Evolutionary conservation across 2,329 filamentous ascomycete genomes (phyloP).

Genomic region (Sporothrix brasiliensis): DNA sequence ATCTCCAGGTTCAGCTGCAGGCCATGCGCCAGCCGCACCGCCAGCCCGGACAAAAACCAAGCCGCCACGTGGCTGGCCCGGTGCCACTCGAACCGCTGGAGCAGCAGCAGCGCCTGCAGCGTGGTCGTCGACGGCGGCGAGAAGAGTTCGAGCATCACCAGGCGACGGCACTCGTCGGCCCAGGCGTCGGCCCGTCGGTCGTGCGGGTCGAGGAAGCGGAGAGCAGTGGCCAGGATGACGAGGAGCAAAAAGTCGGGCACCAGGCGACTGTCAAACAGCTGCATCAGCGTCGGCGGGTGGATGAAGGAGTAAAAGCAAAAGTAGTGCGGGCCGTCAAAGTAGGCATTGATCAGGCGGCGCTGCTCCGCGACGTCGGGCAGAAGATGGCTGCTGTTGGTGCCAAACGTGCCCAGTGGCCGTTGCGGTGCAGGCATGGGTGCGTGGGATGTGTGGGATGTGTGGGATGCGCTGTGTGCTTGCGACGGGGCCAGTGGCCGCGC

Average conservation of each 20-base stretch:
- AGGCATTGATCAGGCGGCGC: constrained; percentile 22
- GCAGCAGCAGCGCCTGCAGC: constrained; percentile 18
- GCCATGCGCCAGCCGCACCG: constrained; percentile 27
- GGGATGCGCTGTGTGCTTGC: background rate
- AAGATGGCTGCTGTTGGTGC: background rate
- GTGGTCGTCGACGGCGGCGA: constrained; percentile 29
- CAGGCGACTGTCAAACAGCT: constrained; percentile 25
- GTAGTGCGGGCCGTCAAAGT: constrained; percentile 29
- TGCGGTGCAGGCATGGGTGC: background rate
- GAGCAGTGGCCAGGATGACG: constrained; percentile 15
- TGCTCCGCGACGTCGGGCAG: constrained; percentile 17
- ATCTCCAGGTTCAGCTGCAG: constrained; percentile 31
- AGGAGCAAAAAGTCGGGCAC: constrained; percentile 24
- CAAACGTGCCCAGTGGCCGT: background rate
- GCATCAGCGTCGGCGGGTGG: constrained; percentile 27
- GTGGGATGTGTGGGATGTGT: background rate
- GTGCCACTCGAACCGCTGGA: constrained; percentile 31
- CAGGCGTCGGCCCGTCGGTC: constrained; percentile 21
- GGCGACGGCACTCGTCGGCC: constrained; percentile 27
- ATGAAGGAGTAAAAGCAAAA: constrained; percentile 30
- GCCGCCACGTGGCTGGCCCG: constrained; percentile 24
- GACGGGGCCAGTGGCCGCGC: background rate
- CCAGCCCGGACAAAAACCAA: constrained; percentile 25
- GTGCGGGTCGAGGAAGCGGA: constrained; percentile 23
- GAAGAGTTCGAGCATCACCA: constrained; percentile 27